Base-by-base conservation (phyloP, 805 yeast genomes). In the Yamadazyma olivae region DNA sequence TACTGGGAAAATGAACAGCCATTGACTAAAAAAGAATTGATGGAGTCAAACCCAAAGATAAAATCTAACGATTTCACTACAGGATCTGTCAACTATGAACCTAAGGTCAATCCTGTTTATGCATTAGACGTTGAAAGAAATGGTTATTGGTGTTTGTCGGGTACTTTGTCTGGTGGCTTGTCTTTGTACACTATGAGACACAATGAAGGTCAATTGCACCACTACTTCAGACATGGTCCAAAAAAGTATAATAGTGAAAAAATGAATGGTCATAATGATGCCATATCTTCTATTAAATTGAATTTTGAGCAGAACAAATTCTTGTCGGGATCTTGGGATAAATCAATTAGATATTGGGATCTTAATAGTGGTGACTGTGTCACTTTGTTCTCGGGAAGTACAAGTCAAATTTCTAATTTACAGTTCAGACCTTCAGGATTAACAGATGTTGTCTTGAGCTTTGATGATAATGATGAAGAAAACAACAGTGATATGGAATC, bases 1-100 rank as follows among this genome's bases (percentile, higher is more conserved):
- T 91, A 88, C 63, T 93, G 97, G 96, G 98, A 91, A 53, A 93
- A 93, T 58, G 98, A 93, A 61, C 86, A 89, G 50, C 97, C 98
- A 0, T 65, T 77, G 38, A 60, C 69, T 21, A 66, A 65, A 43
- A 53, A 70, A 39, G 67, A 68, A 40, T 52, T 49, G 30, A 54
- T 44, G 57, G 38, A 43, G 18, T 14, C 36, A 6, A 64, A 67
- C 45, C 67, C 71, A 5, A 67, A 65, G 39, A 39, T 67, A 28
- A 63, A 63, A 32, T 50, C 43, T 5, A 51, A 56, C 33, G 69
- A 66, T 43, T 66, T 66, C 35, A 37, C 48, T 15, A 43, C 60
- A 4, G 74, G 71, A 6, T 45, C 64, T 6, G 67, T 57, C 4
- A 56, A 60, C 22, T 74, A 70, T 51, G 80, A 75, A 40, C 89